phyloP scores from a whole-genome alignment of 2,329 filamentous ascomycete genomes.

The Talaromyces marneffei region DNA sequence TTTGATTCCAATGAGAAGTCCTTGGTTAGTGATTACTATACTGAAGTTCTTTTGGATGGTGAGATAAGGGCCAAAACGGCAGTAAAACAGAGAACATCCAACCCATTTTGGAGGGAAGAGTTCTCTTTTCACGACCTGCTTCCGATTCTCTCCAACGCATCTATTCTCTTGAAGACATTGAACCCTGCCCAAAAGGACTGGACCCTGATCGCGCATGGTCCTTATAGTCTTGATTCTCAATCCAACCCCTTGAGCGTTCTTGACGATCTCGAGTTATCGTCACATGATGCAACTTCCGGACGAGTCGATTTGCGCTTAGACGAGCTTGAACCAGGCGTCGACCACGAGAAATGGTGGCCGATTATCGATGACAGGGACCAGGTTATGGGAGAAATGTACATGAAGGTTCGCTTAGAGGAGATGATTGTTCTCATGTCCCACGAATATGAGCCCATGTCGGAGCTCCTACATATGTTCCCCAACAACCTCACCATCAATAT shows the following conservation, averaged over 20 bases:
- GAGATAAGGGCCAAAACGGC: constrained; percentile 45
- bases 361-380: constrained; percentile 72
- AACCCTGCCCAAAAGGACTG: constrained; percentile 46
- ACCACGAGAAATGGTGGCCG: constrained; percentile 83
- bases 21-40: constrained; percentile 40
- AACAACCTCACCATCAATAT: constrained; percentile 81
- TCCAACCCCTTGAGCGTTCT: constrained; percentile 36
- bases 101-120: constrained; percentile 47
- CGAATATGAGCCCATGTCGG: constrained; percentile 77
- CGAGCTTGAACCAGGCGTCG: constrained; percentile 68
- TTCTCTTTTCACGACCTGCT: constrained; percentile 45
- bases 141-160: constrained; percentile 42
- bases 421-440: constrained; percentile 79
- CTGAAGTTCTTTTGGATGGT: constrained; percentile 45
- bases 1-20: constrained; percentile 21
- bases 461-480: constrained; percentile 77
- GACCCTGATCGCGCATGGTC: constrained; percentile 43
- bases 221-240: constrained; percentile 39
- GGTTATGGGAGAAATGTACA: constrained; percentile 72
- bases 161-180: constrained; percentile 42
- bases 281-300: constrained; percentile 43
- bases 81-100: constrained; percentile 41
- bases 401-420: constrained; percentile 80
- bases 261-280: constrained; percentile 43
- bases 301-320: constrained; percentile 76